Evolutionary conservation across 148 eudicot genomes (phyloP).

Genomic region (Amaranthus hypochondriacus): DNA sequence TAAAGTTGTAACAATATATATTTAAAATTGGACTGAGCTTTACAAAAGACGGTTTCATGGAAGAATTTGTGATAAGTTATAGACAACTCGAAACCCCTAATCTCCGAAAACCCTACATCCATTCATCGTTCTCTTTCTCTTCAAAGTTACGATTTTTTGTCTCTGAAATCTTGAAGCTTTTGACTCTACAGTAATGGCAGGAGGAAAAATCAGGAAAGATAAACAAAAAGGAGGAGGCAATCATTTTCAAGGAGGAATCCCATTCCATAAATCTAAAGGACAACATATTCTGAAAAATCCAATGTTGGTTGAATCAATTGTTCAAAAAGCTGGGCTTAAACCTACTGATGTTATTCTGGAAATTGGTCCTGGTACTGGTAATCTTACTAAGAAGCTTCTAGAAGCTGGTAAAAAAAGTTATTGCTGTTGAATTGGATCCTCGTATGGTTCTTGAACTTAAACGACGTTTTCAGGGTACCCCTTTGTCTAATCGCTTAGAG

Average conservation of each 20-base stretch:
- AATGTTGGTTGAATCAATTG: conserved; percentile 56
- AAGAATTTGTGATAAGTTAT: no score
- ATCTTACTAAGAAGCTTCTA: conserved; percentile 83
- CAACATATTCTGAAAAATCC: conserved; percentile 86
- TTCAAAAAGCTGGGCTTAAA: conserved; percentile 68
- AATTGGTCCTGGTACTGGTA: conserved; percentile 87
- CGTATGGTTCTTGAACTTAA: conserved; percentile 87
- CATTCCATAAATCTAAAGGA: conserved; percentile 84
- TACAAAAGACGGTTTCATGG: no score
- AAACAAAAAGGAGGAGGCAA: conserved; percentile 29
- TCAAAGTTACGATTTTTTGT: no score
- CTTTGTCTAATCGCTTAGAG: conserved; percentile 48
- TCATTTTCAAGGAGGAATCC: conserved; percentile 82
- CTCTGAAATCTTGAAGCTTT: no score
- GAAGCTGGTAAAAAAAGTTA: conserved; percentile 61
- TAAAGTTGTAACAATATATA: no score
- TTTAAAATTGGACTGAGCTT: no score
- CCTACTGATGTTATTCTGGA: conserved; percentile 75
- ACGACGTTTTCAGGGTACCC: conserved; percentile 72
- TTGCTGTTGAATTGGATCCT: conserved; percentile 76
- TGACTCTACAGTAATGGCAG: conserved; percentile 50
- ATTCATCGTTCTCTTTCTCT: no score
- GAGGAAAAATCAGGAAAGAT: conserved; percentile 71
- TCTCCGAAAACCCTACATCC: no score
- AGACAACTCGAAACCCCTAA: no score